Percentiles rank a stretch among this genome's conserved stretches.
Conservation (phyloP, 768 basidiomycete species). For the Boletus sp. region DNA sequence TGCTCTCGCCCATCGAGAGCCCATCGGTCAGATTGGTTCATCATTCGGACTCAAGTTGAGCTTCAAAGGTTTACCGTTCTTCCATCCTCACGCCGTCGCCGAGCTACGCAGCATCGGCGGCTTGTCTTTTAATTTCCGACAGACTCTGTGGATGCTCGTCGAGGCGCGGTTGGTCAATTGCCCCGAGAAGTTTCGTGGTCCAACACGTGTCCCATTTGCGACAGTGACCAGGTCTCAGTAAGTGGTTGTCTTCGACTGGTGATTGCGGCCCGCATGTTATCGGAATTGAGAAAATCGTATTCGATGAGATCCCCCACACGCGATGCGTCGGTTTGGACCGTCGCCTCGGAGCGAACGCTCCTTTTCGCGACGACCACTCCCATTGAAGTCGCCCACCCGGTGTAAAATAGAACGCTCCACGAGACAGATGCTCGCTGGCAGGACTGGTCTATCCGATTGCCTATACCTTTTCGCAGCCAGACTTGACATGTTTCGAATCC, state of each 20-base stretch:
- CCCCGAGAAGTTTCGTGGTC: neutral
- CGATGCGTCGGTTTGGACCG: constrained; percentile 1
- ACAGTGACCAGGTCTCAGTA: neutral
- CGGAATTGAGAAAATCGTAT: constrained; percentile 1
- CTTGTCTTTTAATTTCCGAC: constrained; percentile 25
- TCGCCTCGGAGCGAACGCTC: neutral
- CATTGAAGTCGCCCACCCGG: neutral
- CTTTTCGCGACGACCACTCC: neutral
- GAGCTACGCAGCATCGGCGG: constrained; percentile 9
- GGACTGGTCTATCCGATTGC: constrained; percentile 10
- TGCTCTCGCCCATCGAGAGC: too few species aligned
- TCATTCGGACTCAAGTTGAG: neutral
- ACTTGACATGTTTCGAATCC: constrained; percentile 4
- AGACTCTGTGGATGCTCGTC: constrained; percentile 1
- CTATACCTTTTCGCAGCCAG: neutral
- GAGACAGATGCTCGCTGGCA: neutral
- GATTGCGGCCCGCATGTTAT: neutral
- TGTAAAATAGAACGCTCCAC: constrained; percentile 9
- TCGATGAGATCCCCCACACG: constrained; percentile 10
- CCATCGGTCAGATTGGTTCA: neutral
- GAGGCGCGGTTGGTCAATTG: constrained; percentile 7
- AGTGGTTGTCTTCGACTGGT: neutral
- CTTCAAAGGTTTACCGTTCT: neutral
- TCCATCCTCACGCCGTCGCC: neutral
- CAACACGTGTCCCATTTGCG: constrained; percentile 2